Evolutionary conservation across 1,284 basidiomycete genomes (phyloP), one percentile per base, ranked within the genome.

Genomic region (Leccinum subatratum): DNA sequence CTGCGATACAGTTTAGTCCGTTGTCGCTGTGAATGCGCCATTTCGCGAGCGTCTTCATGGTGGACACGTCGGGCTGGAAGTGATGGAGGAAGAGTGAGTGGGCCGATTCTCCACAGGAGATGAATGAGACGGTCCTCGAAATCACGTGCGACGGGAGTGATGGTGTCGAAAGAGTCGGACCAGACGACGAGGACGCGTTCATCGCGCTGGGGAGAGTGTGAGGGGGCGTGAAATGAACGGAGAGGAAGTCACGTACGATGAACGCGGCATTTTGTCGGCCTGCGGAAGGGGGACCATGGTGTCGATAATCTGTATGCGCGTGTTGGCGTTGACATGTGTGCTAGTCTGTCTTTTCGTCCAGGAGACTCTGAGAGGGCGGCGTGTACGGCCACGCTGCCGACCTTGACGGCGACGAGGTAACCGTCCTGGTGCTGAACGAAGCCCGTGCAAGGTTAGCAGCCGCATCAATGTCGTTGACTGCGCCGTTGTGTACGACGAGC

Each of bases 201-300:
- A 75, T 88, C 85, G 61, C 92, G 87, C 89, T 91, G 70, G 25
- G 64, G 63, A n/a, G 64, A 25, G 14, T 62, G 60, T 64, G 8
- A 70, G 65, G 6, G 18, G 45, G 9, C 7, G 59, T 28, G 11
- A 8, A 37, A 32, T 25, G 56, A 42, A 8, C 39, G 51, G 6
- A 37, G 18, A 54, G 32, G 5, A 12, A 63, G 0, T 18, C 8
- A 84, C 87, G 74, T 73, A 89, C 88, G 71, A 94, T 85, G 73
- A 95, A 95, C 12, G 92, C 91, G 18, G 90, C 93, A 70, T 88
- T 89, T 74, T 94, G 73, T 93, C 86, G 6, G 91, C 93, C 51
- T 84, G 82, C 5, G 88, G 89, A 37, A 94, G 85, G 69, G 87
- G 82, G 64, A 85, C 80, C 77, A 93, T 88, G 62, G 83, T 85